These are phyloP conservation scores for Saccharomycopsis selenospora DNA, from an alignment of 805 yeast genomes.

Conservation along the genomic window DNA sequence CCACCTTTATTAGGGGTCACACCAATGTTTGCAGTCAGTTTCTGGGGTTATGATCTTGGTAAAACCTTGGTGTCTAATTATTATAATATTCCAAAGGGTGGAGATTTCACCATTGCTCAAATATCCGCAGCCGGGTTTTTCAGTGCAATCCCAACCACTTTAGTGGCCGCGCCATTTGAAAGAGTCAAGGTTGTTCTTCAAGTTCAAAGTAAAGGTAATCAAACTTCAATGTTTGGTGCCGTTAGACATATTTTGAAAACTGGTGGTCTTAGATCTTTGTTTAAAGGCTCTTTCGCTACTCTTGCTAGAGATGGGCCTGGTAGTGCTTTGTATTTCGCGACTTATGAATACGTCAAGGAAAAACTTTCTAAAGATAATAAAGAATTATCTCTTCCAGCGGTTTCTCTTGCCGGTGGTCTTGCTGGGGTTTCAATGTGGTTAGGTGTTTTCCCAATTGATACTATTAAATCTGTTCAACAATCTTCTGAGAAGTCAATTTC, in stretches of 20 bases:
- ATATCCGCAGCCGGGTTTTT: slow-evolving; percentile 89
- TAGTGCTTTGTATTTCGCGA: slow-evolving; percentile 89
- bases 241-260: slow-evolving; percentile 61
- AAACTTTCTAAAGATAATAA: slow-evolving; percentile 42
- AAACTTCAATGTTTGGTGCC: slow-evolving; percentile 42
- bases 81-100: slow-evolving; percentile 25
- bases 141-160: slow-evolving; percentile 90
- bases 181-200: slow-evolving; percentile 92
- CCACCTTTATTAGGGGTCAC: slow-evolving; percentile 97
- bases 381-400: slow-evolving; percentile 60
- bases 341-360: slow-evolving; percentile 77
- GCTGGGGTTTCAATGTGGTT: slow-evolving; percentile 98
- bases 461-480: slow-evolving; percentile 81
- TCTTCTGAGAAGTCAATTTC: slow-evolving; percentile 48
- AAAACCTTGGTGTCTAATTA: slow-evolving; percentile 56
- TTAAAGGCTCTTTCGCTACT: slow-evolving; percentile 88
- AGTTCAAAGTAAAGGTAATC: slow-evolving; percentile 43
- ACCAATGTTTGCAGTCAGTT: slow-evolving; percentile 96
- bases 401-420: slow-evolving; percentile 86
- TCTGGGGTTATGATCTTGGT: slow-evolving; percentile 97
- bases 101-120: slow-evolving; percentile 51
- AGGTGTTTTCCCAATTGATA: slow-evolving; percentile 92
- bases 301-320: slow-evolving; percentile 98
- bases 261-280: slow-evolving; percentile 80
- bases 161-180: slow-evolving; percentile 97